phyloP scores from a whole-genome alignment of 1,139 yeast species.

The Blastobotrys elegans region DNA sequence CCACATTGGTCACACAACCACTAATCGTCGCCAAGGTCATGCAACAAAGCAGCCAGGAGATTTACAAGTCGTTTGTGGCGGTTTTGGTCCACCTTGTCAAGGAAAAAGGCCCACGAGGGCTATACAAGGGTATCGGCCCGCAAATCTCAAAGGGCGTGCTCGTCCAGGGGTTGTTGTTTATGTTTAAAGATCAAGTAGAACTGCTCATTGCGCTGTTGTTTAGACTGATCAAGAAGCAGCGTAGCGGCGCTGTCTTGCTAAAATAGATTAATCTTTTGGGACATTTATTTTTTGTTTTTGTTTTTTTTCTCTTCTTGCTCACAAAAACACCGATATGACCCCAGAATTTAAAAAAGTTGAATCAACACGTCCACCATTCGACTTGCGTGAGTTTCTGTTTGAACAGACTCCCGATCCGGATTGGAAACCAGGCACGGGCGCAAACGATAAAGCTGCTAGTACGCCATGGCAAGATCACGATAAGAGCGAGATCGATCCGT shows the following conservation, averaged over 20 bases:
- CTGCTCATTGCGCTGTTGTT: slow-evolving; percentile 33
- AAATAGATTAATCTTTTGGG: not conserved
- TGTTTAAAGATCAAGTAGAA: slow-evolving; percentile 65
- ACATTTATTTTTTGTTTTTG: not conserved
- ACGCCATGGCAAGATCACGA: slow-evolving; percentile 38
- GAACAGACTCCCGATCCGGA: slow-evolving; percentile 31
- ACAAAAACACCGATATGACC: not conserved
- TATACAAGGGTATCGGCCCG: slow-evolving; percentile 79
- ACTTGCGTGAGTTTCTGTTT: slow-evolving; percentile 17
- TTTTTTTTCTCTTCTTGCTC: not conserved
- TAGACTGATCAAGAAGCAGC: slow-evolving; percentile 23
- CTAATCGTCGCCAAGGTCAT: slow-evolving; percentile 79
- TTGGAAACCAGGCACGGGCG: slow-evolving; percentile 51
- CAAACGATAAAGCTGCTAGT: slow-evolving; percentile 28
- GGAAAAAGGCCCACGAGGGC: slow-evolving; percentile 48
- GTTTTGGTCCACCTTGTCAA: slow-evolving; percentile 47
- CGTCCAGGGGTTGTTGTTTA: slow-evolving; percentile 80
- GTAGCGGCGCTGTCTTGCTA: slow-evolving; percentile 2
- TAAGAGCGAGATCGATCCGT: slow-evolving; percentile 49
- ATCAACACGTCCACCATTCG: slow-evolving; percentile 24
- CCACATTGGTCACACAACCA: slow-evolving; percentile 79
- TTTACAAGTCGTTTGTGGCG: slow-evolving; percentile 48
- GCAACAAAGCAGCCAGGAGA: slow-evolving; percentile 51
- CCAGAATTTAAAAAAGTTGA: slow-evolving; percentile 17
- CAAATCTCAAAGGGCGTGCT: slow-evolving; percentile 77